Conservation (phyloP, 2,329 filamentous ascomycete genomes). For the Aspergillus brunneoviolaceus region DNA sequence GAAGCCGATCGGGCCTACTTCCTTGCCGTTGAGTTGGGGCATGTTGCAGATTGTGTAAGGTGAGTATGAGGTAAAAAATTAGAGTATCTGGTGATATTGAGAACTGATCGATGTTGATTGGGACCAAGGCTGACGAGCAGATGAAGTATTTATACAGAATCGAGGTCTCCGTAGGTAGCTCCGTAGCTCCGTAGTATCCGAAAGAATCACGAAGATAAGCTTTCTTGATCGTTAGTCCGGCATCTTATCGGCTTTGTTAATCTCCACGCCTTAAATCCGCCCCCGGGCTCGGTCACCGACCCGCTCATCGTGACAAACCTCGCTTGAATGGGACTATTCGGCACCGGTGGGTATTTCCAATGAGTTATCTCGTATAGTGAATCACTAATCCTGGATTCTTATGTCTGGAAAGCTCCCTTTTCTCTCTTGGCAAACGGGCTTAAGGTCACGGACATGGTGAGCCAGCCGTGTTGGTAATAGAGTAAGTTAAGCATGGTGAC, state of each 20-base stretch:
- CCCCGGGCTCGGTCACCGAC: not conserved
- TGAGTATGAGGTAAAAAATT: not conserved
- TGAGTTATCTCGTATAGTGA: no score
- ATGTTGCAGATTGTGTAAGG: not conserved
- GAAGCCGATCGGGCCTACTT: not conserved
- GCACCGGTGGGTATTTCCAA: no score
- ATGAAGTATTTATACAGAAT: not conserved
- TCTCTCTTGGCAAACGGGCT: no score
- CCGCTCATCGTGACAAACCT: no score
- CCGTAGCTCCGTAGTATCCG: not conserved
- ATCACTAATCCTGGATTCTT: no score
- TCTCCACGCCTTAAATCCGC: not conserved
- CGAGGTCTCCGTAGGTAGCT: no score
- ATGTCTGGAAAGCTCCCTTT: no score
- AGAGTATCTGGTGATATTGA: not conserved
- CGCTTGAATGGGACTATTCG: no score
- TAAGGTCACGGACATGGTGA: no score
- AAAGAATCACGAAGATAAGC: not conserved
- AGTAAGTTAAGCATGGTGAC: no score
- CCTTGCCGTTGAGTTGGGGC: not conserved
- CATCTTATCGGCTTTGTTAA: not conserved
- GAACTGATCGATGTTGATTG: not conserved
- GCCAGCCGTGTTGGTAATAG: no score
- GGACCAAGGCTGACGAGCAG: not conserved
- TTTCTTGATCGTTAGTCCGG: not conserved